Evolutionary conservation across 2,329 filamentous ascomycete genomes (phyloP), one percentile per base, ranked within the genome.

Genomic region (Fusarium chaquense): DNA sequence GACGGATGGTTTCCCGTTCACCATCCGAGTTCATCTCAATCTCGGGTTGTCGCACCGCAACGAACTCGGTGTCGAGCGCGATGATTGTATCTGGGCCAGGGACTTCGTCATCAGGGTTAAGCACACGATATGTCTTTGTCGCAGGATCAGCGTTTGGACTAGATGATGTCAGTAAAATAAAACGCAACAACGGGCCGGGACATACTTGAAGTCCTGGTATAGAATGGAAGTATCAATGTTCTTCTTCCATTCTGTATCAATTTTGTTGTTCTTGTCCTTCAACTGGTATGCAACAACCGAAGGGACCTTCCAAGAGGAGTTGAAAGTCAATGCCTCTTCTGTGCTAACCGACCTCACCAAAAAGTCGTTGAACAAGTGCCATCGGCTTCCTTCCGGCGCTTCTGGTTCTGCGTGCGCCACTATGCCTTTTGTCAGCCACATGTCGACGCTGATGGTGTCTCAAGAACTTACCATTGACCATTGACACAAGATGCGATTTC

Each of bases 361-460:
- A 75, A 99, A 99, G 80, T 99, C 96, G 73, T 99, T 99, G 83
- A 99, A 98, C 2, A 99, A 81, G 80, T 98, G 93, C 97, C 97
- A 99, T 73, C 91, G 90, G 74, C 88, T 91, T 68, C 89, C 86
- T 5, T 82, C 83, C 1, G 88, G 85, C 1, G 86, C 78, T 43
- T 87, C 83, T 0, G 85, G 83, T 57, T 89, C 88, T 0, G 92
- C 89, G 53, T 93, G 89, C 15, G 87, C 87, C 60, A 92, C 90
- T 91, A 57, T 18, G 12, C 28, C 28, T 49, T 22, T 35, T 8
- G 65, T 82, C 61, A 81, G 76, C 18, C 20, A 18, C 18, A 28
- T 18, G 16, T 43, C 26, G 6, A 44, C 15, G 30, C 38, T 5
- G 7, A 50, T 9, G 20, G 1, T n/a, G 5, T 6, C n/a, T 0